A percentile compares a stretch with the other conserved stretches of the same genome.
These are phyloP conservation scores for Lactarius evosmus DNA, from an alignment of 768 basidiomycete genomes.

Conservation along the genomic window DNA sequence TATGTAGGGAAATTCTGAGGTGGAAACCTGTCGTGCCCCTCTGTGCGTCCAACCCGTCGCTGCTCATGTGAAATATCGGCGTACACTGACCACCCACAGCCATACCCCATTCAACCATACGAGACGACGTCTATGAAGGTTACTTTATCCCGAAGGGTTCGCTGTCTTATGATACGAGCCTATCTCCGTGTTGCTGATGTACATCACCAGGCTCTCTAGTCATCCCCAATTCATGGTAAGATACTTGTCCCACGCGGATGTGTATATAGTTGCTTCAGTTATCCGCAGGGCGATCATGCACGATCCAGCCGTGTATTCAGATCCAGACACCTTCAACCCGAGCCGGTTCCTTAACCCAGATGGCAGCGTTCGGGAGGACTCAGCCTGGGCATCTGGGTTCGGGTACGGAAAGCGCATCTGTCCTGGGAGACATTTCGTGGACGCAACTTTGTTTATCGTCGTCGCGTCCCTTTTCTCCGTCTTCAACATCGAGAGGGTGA, in stretches of 20 bases:
- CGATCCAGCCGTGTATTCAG: constrained; percentile 2
- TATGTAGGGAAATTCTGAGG: constrained; percentile 13
- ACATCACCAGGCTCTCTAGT: constrained; percentile 2
- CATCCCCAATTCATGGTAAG: constrained; percentile 12
- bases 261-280: background rate
- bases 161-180: background rate
- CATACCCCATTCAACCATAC: constrained; percentile 1
- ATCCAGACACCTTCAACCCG: constrained; percentile 17
- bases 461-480: constrained; percentile 16
- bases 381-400: constrained; percentile 13
- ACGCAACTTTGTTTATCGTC: constrained; percentile 9
- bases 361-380: constrained; percentile 7
- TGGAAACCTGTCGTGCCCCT: constrained; percentile 6
- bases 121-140: constrained; percentile 14
- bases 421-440: constrained; percentile 25
- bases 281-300: constrained; percentile 11
- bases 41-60: background rate
- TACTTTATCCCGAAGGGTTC: constrained; percentile 18
- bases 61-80: background rate
- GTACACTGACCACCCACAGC: background rate
- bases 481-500: background rate
- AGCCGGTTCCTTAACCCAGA: constrained; percentile 12
- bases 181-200: background rate
- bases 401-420: constrained; percentile 29
- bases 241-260: too few species aligned